These are phyloP conservation scores for Parietaria judaica DNA, from an alignment of 306 rosid genomes.

Conservation along the genomic window DNA sequence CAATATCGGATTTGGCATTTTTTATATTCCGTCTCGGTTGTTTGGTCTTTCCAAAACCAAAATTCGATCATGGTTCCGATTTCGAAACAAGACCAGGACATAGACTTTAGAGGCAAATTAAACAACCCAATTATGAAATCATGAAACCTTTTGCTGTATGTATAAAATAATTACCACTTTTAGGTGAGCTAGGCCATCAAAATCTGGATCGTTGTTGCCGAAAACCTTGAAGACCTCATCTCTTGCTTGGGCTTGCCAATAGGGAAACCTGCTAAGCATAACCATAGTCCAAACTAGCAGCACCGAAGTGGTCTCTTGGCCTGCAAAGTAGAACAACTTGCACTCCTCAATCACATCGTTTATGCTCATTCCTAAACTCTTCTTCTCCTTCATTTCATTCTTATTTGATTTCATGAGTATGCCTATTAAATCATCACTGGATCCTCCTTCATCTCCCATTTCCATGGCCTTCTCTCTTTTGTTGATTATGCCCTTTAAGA, in stretches of 20 bases:
- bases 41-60: too few species aligned
- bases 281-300: constrained; percentile 40
- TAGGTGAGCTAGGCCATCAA: constrained; percentile 27
- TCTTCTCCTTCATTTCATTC: constrained; percentile 20
- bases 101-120: too few species aligned
- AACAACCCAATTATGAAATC: too few species aligned
- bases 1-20: too few species aligned
- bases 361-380: constrained; percentile 29
- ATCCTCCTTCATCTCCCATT: constrained; percentile 8
- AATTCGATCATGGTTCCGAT: too few species aligned
- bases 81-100: too few species aligned
- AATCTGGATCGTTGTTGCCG: constrained; percentile 24
- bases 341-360: constrained; percentile 42
- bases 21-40: too few species aligned
- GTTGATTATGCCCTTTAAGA: constrained; percentile 20
- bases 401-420: constrained; percentile 32
- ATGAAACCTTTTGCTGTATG: too few species aligned
- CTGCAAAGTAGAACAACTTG: constrained; percentile 37
- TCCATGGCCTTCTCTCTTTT: constrained; percentile 22
- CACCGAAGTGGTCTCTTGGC: constrained; percentile 41
- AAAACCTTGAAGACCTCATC: constrained; percentile 35
- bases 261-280: constrained; percentile 18
- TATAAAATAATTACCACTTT: constrained; percentile 21
- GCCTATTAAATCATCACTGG: constrained; percentile 27
- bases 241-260: constrained; percentile 51